Evolutionary conservation across 2,329 filamentous ascomycete species (phyloP).

Genomic region (Endothia cerciana): DNA sequence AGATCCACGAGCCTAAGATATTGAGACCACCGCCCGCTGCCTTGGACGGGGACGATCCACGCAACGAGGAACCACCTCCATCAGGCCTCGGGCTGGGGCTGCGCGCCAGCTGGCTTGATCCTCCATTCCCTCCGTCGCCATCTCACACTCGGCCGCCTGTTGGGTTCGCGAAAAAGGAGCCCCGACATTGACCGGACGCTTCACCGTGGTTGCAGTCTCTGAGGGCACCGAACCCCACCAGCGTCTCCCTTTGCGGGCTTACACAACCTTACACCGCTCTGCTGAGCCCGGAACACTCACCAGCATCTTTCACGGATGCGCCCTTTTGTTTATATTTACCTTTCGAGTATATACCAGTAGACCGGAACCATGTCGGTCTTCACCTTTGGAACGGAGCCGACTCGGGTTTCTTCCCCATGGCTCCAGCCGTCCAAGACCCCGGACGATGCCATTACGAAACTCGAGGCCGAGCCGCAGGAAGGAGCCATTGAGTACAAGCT

Average conservation of each 20-base stretch:
- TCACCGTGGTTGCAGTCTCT: neutral
- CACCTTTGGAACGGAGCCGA: constrained; percentile 88
- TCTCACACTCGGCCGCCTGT: neutral
- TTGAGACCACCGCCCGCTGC: neutral
- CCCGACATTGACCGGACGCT: neutral
- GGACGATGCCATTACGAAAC: constrained; percentile 62
- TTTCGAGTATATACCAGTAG: neutral
- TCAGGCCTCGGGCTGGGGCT: neutral
- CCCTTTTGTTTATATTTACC: neutral
- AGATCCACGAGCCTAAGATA: neutral
- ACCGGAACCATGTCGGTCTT: constrained; percentile 86
- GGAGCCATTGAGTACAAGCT: constrained; percentile 97
- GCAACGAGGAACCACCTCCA: neutral
- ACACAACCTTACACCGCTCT: constrained; percentile 22
- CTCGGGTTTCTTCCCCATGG: constrained; percentile 91
- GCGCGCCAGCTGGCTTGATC: neutral
- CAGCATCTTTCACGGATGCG: neutral
- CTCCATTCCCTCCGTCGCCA: neutral
- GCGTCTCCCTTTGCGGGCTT: constrained; percentile 5
- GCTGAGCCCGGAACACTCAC: neutral
- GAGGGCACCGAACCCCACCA: constrained; percentile 3
- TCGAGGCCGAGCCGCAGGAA: constrained; percentile 90
- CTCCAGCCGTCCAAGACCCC: constrained; percentile 57
- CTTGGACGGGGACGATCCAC: neutral
- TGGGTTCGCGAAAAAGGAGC: neutral